Conservation (phyloP, 163 green algal species). For the Scenedesmus sp. region DNA sequence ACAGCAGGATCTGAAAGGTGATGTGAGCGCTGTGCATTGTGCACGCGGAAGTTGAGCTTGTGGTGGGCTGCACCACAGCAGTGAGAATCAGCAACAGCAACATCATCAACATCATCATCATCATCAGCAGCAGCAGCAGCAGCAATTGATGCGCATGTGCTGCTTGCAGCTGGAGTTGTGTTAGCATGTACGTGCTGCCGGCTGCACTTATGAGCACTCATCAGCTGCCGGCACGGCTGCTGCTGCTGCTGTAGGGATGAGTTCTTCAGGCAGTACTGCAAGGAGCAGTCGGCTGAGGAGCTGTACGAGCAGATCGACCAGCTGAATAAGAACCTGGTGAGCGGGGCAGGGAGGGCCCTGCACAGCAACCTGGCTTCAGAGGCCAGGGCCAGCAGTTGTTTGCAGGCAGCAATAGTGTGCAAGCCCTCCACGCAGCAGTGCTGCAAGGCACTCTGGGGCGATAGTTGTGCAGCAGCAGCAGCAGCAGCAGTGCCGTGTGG, state of each 20-base stretch:
- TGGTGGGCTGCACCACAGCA: not conserved
- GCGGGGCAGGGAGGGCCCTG: not conserved
- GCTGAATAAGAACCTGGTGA: slow-evolving; percentile 50
- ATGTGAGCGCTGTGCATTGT: not conserved
- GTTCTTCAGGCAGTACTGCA: slow-evolving; percentile 49
- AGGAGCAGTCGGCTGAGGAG: slow-evolving; percentile 49
- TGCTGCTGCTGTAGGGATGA: slow-evolving; percentile 40
- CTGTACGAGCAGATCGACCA: slow-evolving; percentile 52
- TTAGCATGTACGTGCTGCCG: not conserved
- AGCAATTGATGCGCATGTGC: not conserved
- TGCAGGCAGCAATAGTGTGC: no score
- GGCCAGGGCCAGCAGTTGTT: not conserved
- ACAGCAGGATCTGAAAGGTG: not conserved
- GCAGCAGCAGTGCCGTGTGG: not conserved
- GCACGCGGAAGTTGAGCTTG: not conserved
- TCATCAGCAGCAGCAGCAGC: not conserved
- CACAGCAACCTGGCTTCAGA: not conserved
- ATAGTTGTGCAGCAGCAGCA: not conserved
- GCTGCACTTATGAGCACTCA: not conserved
- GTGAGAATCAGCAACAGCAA: not conserved
- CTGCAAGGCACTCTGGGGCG: not conserved
- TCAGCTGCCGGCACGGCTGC: not conserved
- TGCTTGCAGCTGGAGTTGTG: not conserved
- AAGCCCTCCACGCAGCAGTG: not conserved
- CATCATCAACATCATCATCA: not conserved